Evolutionary conservation across 257 asterid species (phyloP), one percentile per base, ranked within the genome.

Genomic region (Parsonsia alboflavescens): DNA sequence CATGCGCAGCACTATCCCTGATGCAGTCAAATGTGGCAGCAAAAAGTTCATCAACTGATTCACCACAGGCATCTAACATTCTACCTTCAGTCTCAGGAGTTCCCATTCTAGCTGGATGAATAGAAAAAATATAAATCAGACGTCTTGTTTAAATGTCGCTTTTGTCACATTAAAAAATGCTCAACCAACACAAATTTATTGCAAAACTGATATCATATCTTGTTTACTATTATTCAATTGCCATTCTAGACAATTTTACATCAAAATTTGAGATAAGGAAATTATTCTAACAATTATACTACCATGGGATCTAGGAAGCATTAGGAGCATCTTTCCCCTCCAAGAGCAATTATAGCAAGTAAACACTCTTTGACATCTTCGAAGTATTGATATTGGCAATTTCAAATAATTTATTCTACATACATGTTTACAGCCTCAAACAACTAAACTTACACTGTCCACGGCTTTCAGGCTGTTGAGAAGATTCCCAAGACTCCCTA

Each of bases 11-110:
- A 75, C 93, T 86, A 72, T 86, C 95, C 75, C 82, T 82, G 78
- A 90, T 88, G 91, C 97, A 89, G 77, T 95, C 97, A 81, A 95
- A 85, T 39, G 98, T 95, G 68, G 99, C 98, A 71, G 86, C 92
- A 54, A 92, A 92, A 76, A 95, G 97, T 85, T 92, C 98, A 80
- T 92, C 91, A 79, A 90, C 91, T 73, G 98, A 83, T 81, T 95
- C 97, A 63, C 76, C 81, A 74, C 79, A 59, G 73, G 75, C 75
- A 82, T 85, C 86, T 64, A 79, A 54, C 72, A 74, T 70, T 81
- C 89, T 77, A 75, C 86, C 86, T 62, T 74, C 79, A 76, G 84
- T 77, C 77, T 73, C 85, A 21, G 82, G 74, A 73, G 79, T 69
- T 17, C 74, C 73, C 66, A 80, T 87, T 80, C 79, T 83, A 46